phyloP scores from a whole-genome alignment of 768 basidiomycete species.

The Coprinellus micaceus region DNA sequence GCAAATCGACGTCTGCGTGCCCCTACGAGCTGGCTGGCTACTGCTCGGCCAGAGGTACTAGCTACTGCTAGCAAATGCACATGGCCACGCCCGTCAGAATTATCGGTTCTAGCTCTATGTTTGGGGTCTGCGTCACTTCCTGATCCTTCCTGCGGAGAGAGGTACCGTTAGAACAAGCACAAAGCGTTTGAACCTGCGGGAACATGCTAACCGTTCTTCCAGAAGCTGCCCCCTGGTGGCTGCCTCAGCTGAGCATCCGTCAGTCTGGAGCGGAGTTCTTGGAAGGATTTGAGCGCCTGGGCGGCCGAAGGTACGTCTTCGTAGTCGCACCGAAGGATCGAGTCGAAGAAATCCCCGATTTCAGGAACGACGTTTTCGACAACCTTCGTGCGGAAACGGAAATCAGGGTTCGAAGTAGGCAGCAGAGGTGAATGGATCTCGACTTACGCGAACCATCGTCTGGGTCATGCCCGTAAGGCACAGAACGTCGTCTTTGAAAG shows the following conservation, averaged over 20 bases:
- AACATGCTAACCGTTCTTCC: not conserved
- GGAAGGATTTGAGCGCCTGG: not conserved
- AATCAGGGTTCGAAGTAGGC: not conserved
- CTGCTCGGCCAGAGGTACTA: no score
- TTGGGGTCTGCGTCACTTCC: no score
- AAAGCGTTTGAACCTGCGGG: no score
- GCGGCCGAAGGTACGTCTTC: not conserved
- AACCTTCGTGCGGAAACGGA: not conserved
- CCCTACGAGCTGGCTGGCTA: no score
- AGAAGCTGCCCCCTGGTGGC: not conserved
- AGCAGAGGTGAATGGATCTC: not conserved
- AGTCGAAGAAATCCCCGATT: slow-evolving; percentile 13
- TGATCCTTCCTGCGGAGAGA: no score
- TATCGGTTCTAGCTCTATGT: no score
- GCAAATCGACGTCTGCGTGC: no score
- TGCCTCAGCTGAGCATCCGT: not conserved
- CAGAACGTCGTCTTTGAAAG: slow-evolving; percentile 12
- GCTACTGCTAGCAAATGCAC: no score
- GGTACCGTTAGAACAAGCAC: no score
- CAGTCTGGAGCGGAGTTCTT: not conserved
- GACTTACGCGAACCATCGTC: not conserved
- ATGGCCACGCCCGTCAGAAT: no score
- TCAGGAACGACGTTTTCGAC: not conserved
- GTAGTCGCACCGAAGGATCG: not conserved
- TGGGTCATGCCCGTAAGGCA: not conserved